Base-by-base conservation (phyloP, 116 monocot genomes). In the Phalaenopsis hybrid region DNA sequence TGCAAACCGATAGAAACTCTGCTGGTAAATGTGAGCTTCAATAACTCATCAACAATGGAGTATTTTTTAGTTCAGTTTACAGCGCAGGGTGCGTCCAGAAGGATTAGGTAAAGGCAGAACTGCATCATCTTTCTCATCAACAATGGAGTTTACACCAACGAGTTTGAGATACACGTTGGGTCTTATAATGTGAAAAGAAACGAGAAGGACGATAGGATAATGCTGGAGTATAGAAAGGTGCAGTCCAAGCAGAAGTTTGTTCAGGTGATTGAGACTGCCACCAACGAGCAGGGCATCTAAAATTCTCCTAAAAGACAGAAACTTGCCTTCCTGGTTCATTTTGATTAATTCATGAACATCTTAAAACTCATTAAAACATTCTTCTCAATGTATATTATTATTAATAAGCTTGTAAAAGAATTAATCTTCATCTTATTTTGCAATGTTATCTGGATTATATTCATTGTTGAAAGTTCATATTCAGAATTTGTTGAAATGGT, bases 101-200 rank as follows among this genome's bases (percentile, higher is more conserved):
- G 88, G 90, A 21, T 89, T 20, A 81, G 87, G 45, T 74, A 77
- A 10, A 59, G 41, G 59, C 89, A 89, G 83, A 89, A 86, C 76
- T 87, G 31, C 45, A 88, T 94, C 85, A 88, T 91, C 57, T 88
- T 94, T 87, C 87, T 94, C 68, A 92, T 92, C 31, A 94, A 94
- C 90, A 92, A 92, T 37, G 94, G 92, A 15, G 94, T 90, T 2
- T 92, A 94, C 90, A 92, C 90, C 34, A 94, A 90, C 21, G 90
- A 94, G 86, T 92, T 92, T 23, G 94, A 92, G 86, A 92, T 94
- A 84, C 94, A 94, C 68, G 94, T 92, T 45, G 94, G 94, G 6
- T 92, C 92, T 7, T 94, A 94, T 83, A 92, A 94, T 48, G 92
- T 92, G 37, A 28, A 91, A 73, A 91, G 89, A 79, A 94, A 91